Conservation (phyloP, 176 grass and related monocot genomes). For the bread wheat (Triticum aestivum) region DNA sequence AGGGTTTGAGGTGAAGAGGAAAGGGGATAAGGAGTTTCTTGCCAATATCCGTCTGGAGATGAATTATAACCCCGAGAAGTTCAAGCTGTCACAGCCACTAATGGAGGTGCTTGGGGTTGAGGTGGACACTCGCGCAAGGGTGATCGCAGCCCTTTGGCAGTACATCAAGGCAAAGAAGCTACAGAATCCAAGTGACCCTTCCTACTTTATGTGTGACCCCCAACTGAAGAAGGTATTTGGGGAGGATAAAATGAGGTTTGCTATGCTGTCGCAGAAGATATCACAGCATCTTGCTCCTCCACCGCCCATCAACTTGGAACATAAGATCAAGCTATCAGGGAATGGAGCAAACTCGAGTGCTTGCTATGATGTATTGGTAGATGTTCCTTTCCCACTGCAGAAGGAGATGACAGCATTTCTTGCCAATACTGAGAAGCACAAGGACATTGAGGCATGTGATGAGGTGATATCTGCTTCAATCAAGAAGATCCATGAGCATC, state of each 20-base stretch:
- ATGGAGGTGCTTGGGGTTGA: conserved; percentile 95
- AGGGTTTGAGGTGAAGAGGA: conserved; percentile 94
- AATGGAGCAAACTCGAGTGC: conserved; percentile 59
- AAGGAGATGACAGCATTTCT: conserved; percentile 86
- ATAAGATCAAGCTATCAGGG: conserved; percentile 78
- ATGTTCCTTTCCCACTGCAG: conserved; percentile 91
- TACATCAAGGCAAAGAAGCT: conserved; percentile 96
- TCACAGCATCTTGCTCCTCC: conserved; percentile 73
- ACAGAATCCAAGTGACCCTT: conserved; percentile 81
- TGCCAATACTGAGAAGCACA: conserved; percentile 89
- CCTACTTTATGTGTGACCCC: conserved; percentile 77
- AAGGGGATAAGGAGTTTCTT: conserved; percentile 89
- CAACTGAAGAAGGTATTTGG: conserved; percentile 80
- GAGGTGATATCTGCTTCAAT: conserved; percentile 91
- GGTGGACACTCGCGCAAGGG: conserved; percentile 76
- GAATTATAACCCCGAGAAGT: conserved; percentile 95
- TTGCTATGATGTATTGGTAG: conserved; percentile 92
- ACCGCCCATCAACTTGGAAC: conserved; percentile 76
- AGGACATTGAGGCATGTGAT: conserved; percentile 92
- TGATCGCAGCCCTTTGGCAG: conserved; percentile 91
- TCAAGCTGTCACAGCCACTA: conserved; percentile 75
- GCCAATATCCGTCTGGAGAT: conserved; percentile 75
- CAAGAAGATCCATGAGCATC: conserved; percentile 99
- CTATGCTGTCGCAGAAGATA: conserved; percentile 94
- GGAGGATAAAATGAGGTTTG: conserved; percentile 93